Evolutionary conservation across 345 rosid species (phyloP).

Genomic region (Noccaea bulbosa): DNA sequence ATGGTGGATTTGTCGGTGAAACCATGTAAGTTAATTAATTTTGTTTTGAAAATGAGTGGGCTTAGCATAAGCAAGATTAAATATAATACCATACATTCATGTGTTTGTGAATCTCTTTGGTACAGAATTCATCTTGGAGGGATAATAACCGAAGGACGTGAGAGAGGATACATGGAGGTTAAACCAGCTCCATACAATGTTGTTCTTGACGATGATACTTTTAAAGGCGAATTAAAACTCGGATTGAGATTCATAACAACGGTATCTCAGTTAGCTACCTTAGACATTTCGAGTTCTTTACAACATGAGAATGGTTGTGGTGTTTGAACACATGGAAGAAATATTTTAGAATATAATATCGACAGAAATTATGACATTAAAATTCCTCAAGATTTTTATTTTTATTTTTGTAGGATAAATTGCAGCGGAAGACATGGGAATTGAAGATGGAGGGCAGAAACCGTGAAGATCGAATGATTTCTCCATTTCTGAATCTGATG

Average conservation of each 20-base stretch:
- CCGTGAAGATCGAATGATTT: conserved; percentile 33
- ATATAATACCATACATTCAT: conserved; percentile 1
- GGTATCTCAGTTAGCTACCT: conserved; percentile 39
- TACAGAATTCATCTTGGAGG: conserved; percentile 74
- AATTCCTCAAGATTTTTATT: neutral
- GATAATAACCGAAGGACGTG: conserved; percentile 62
- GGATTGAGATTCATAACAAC: conserved; percentile 65
- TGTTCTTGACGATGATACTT: conserved; percentile 75
- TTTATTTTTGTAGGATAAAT: conserved; percentile 48
- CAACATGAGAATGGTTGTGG: neutral
- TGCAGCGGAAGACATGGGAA: conserved; percentile 39
- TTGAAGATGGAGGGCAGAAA: conserved; percentile 31
- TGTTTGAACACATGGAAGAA: neutral
- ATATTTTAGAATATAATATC: neutral
- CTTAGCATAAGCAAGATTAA: neutral
- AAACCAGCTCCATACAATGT: conserved; percentile 70
- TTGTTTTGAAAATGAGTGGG: neutral
- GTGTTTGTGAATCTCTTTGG: conserved; percentile 3
- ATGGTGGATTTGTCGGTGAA: conserved; percentile 75
- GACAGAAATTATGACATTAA: too few relatives aligned
- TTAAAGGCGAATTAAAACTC: conserved; percentile 65
- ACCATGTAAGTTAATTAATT: conserved; percentile 52
- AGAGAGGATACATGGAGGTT: conserved; percentile 57
- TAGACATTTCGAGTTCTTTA: neutral
- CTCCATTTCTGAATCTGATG: conserved; percentile 47